Base-by-base conservation (phyloP, 768 basidiomycete species). In the Lactifluus pinguis region DNA sequence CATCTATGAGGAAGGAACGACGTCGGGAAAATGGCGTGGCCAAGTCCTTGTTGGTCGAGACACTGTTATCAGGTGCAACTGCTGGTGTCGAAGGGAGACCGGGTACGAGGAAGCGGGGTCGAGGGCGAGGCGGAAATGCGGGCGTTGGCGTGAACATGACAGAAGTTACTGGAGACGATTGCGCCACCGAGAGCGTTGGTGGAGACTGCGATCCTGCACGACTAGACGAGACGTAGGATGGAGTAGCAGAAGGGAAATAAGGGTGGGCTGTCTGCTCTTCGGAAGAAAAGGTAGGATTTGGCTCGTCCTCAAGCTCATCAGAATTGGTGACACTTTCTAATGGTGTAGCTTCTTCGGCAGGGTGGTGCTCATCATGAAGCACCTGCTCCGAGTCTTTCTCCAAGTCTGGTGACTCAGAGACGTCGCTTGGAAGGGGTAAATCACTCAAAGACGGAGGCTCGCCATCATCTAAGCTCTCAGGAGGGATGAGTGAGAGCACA, bases 1-100 rank as follows among this genome's bases (percentile, higher is more conserved):
- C 86, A 9, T 84, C 84, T 42, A 94, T 80, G 13, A 94, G 80
- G 75, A 94, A 92, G 1, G 88, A 91, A 15, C 84, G 83, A 44
- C 88, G 83, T 61, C 87, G 84, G 13, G 84, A 81, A 64, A 80
- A 77, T 2, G 89, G 90, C 2, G 89, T 92, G 47, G 84, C 71
- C 3, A 79, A 79, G 44, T 83, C 79, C 5, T 67, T 62, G 13
- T 36, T 60, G 5, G 67, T 52, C 14, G 25, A 17, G 17, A 13
- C 55, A 17, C 57, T 45, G 13, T 76, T 70, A 7, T 60, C 62
- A n/a, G 54, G 39, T 15, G 44, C 36, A 38, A 58, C 45, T 13
- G 36, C 61, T 11, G 64, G 64, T 6, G 61, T 65, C 29, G 61
- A 55, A 34, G 53, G 64, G 13, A 65, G 49, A 29, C 45, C 59